Base-by-base conservation (phyloP, 176 grass and related monocot genomes). In the Zea luxurians region DNA sequence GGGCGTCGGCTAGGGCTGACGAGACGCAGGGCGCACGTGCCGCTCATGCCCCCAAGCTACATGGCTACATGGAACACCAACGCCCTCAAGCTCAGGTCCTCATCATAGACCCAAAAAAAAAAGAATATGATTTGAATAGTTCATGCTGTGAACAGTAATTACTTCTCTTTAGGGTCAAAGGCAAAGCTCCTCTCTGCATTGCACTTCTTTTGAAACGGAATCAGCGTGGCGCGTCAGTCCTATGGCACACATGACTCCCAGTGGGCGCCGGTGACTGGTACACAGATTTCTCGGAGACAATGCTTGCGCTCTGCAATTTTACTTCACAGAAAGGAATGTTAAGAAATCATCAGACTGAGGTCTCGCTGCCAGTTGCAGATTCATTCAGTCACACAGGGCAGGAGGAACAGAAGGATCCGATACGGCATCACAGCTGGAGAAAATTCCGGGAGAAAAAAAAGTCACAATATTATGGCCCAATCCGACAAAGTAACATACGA, bases 131-230 rank as follows among this genome's bases (percentile, higher is more conserved):
- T 55, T 57, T 47, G 10, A 47, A 69, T 7, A 8, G 7, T 16
- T 36, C 21, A 5, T 13, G 61, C 75, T 4, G 35, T 78, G 61
- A 17, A 66, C 38, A 10, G 16, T 36, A 12, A 36, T 42, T 54
- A 40, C 4, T 17, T 54, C 62, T 12, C 76, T 67, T 78, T 66
- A 7, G 48, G 49, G 48, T 78, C 62, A 78, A 78, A 78, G 76
- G n/a, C 55, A 58, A 58, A 58, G 17, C 64, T 52, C 75, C 61
- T 53, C 76, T 52, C 62, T 68, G 64, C 48, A 42, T 57, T 9
- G 37, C 77, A 34, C 64, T 68, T 34, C 64, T 57, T 79, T 79
- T 68, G 49, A 55, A 79, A 79, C 37, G 48, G 68, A 79, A 79
- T 68, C 76, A 68, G 63, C 63, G 42, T 55, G 48, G 76, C 37